Base-by-base conservation (phyloP, 768 basidiomycete species). In the Pisolithus microcarpus region DNA sequence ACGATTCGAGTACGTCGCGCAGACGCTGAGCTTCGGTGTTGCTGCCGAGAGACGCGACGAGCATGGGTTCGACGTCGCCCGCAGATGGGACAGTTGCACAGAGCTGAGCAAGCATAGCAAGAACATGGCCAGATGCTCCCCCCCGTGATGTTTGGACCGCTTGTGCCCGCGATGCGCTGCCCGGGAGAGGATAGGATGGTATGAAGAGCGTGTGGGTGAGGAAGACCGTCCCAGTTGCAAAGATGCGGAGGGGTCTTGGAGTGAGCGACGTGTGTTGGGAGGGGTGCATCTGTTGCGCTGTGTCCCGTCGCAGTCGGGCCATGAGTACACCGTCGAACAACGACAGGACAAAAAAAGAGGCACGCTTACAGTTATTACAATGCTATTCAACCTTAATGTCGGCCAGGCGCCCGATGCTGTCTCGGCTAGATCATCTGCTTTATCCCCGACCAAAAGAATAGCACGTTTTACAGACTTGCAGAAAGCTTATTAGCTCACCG, bases 161-260 rank as follows among this genome's bases (percentile, higher is more conserved):
- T 58, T 88, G 83, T 0, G 89, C 87, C 42, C 89, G 84, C 2
- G 80, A 64, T 1, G 76, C 81, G 7, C 76, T 74, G 10, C 75
- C 72, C 1, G 82, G 80, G 11, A 65, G 63, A 1, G 87, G 86
- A 52, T 85, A 78, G 13, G 73, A 63, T 21, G 80, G 79, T 4
- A 91, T 59, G 37, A 73, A 72, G 45, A 92, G 76, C 0, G 81
- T 83, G 63, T 90, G 82, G 5, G 86, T 87, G 40, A 86, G 66
- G 62, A 91, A 91, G 38, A 92, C 76, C 9, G 89, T 87, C 13
- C 89, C 89, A 11, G 84, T 82, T 2, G 86, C 85, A 38, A 91
- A 77, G 23, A 91, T 80, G 40, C 87, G 83, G 16, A 88, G 72
- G n/a, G 78, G 72, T 58, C 63, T 70, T 45, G 64, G 16, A 11